Evolutionary conservation across 495 filamentous ascomycete genomes (phyloP).

Genomic region (Neurospora sp.): DNA sequence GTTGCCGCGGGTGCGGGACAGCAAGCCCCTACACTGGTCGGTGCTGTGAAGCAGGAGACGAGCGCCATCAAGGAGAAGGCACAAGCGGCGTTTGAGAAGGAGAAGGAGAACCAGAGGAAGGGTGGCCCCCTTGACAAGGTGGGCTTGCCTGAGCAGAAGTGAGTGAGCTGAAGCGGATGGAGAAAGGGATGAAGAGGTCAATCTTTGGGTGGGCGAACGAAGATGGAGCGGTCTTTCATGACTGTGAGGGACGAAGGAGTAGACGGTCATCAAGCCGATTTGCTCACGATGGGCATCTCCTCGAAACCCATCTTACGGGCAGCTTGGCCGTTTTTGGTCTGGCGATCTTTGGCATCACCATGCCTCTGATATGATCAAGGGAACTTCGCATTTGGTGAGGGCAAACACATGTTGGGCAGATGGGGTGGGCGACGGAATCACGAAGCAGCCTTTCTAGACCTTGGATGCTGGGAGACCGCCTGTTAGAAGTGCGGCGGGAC

Average conservation of each 20-base stretch:
- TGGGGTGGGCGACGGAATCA: not conserved
- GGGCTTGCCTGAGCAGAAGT: conserved; percentile 17
- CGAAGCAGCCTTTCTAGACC: not conserved
- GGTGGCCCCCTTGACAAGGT: conserved; percentile 40
- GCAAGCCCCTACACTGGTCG: conserved; percentile 19
- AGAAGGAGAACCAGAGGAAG: conserved; percentile 38
- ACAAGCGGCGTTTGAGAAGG: conserved; percentile 37
- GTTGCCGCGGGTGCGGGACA: conserved; percentile 24
- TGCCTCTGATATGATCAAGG: not conserved
- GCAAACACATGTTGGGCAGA: not conserved
- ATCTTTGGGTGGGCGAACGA: conserved; percentile 1
- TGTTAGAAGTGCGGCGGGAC: not conserved
- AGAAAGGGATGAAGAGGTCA: not conserved
- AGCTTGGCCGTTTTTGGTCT: not conserved
- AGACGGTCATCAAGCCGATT: not conserved
- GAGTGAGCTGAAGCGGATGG: conserved; percentile 6
- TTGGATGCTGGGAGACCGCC: not conserved
- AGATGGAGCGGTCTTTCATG: conserved; percentile 10
- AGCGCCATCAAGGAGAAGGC: conserved; percentile 23
- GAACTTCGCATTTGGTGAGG: not conserved
- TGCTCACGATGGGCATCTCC: not conserved
- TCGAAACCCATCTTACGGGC: not conserved
- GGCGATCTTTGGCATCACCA: not conserved
- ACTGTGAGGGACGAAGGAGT: not conserved
- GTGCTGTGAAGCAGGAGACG: conserved; percentile 27